Evolutionary conservation across 2,329 filamentous ascomycete genomes (phyloP), one percentile per base, ranked within the genome.

Genomic region (Xenoacremonium recifei): DNA sequence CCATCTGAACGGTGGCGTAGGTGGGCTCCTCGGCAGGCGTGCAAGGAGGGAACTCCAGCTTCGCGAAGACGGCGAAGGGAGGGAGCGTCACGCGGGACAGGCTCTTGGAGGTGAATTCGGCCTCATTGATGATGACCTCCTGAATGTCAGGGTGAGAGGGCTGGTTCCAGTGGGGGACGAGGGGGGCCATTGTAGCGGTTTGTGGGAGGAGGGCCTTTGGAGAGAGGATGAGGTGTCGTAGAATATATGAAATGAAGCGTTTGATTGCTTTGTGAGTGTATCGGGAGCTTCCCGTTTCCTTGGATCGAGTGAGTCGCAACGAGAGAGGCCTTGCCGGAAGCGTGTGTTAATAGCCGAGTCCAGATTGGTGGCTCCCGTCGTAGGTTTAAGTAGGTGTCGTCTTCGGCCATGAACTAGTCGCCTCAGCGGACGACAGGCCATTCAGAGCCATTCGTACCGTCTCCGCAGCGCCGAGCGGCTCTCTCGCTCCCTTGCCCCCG

Each of bases 41-140:
- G 57, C 80, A 80, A 3, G 82, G 76, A 27, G 85, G 82, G 50
- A 84, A 85, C 27, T 70, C 69, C 60, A 89, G 65, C 60, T 82
- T 84, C 39, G 84, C 83, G 47, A 79, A 86, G 35, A 87, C 66
- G 25, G 75, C 79, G 64, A 85, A 85, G 3, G 81, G 77, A 2
- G 80, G 71, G 33, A 85, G 66, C 15, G 68, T 53, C 42, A 78
- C 64, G 48, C 66, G 73, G 30, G 80, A 81, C 49, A 80, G 58
- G 57, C 78, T 81, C 64, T 80, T 82, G 48, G 79, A 78, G 48
- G 74, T 76, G 65, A 78, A 84, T 45, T 74, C 71, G 46, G 69
- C 64, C 40, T 73, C 67, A 57, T 73, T 72, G 60, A 73, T 64
- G 50, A 80, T 61, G 55, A 84, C 78, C 45, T 80, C 66, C 57